Base-by-base conservation (phyloP, 139 green algal genomes). In the Diplosphaera chodatii region DNA sequence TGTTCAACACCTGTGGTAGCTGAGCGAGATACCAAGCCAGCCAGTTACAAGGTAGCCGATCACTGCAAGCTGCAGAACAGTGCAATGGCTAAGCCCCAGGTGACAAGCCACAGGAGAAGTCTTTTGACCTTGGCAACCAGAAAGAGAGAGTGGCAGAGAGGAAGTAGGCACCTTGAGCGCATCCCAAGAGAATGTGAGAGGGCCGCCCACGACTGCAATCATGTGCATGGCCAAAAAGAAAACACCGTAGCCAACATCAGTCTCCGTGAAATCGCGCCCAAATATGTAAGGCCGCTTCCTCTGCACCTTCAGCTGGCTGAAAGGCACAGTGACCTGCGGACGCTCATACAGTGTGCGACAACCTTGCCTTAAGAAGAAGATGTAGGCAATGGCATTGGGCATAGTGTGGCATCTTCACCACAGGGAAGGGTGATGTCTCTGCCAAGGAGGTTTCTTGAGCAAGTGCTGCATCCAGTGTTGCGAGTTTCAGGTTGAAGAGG, bases 161-260 rank as follows among this genome's bases (percentile, higher is more conserved):
- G n/a, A n/a, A n/a, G n/a, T n/a, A n/a, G n/a, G n/a, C n/a, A n/a
- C 74, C 23, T 74, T 67, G 32, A 90, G 73, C 20, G 76, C 80
- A 22, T 78, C 76, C 74, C 71, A 81, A 63, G 56, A 74, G 81
- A 83, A 86, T 8, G 81, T 86, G 34, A 81, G 32, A 0, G 81
- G 81, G 1, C 71, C 81, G 0, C 70, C 74, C 0, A 78, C 32
- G 1, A 86, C 66, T 4, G 74, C 72, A 20, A 74, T 67, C 2
- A 37, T 41, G 59, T 86, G 81, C 81, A 86, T 83, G 16, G 68
- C 72, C 1, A 63, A 28, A 59, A 86, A 81, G 59, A 83, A 83
- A 0, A 55, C 67, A 15, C 78, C 48, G 72, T 83, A 83, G 23
- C 74, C 73, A 28, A 73, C 41, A 32, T 79, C 78, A 30, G 71